Evolutionary conservation across 257 asterid species (phyloP), one percentile per base, ranked within the genome.

Genomic region (Coffea eugenioides): DNA sequence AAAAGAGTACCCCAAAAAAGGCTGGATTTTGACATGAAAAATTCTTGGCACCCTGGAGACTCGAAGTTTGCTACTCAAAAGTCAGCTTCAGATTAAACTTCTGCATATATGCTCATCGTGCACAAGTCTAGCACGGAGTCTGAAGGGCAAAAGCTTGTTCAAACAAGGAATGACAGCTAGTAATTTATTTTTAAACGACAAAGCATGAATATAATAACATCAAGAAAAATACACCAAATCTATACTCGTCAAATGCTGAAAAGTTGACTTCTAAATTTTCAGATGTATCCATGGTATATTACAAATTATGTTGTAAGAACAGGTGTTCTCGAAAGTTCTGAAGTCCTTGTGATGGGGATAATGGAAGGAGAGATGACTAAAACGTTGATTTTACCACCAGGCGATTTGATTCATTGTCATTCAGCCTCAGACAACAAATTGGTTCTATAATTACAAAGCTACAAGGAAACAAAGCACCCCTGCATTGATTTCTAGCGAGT

Each of bases 391-490:
- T 67, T 34, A 45, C 13, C 66, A 77, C 54, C 66, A 23, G 54
- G 36, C 11, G 66, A 20, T 34, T 15, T 43, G 8, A 34, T 45
- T 49, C 31, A 4, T 4, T 6, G 25, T 3, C 67, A 39, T 31
- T 62, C 71, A 49, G 6, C 39, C 59, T 64, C 51, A 18, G 56
- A 59, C 62, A 49, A 34, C 61, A 6, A 46, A 73, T 3, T 21
- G 21, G 48, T 27, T 34, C 79, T 69, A 59, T 27, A 25, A 23
- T 54, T 27, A 68, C 72, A 66, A 59, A 56, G 41, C 54, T 46
- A 31, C 67, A 57, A 75, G 77, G 10, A 69, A n/a, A 56, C 57
- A 20, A 75, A 71, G 41, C 71, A 74, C 49, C 18, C n/a, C 71
- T 39, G 43, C 43, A 39, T 68, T 18, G 27, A 41, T 10, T n/a